Evolutionary conservation across 305 asterid genomes (phyloP).

Genomic region (Fraxinus latifolia): DNA sequence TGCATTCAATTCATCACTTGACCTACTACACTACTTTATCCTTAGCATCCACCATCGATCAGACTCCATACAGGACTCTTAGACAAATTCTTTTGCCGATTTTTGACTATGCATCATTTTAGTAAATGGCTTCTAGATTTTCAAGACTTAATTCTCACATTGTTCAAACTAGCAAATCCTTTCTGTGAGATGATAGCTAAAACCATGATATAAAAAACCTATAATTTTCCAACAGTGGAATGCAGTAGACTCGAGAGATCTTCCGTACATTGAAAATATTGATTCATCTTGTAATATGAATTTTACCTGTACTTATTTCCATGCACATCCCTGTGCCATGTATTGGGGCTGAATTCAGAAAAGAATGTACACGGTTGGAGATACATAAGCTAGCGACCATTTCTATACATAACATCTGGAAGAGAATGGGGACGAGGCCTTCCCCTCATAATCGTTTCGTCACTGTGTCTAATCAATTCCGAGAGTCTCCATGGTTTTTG

Average conservation of each 20-base stretch:
- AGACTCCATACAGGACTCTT: not conserved
- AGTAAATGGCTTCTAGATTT: not conserved
- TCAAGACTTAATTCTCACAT: not conserved
- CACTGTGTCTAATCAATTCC: conserved; percentile 87
- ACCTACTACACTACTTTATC: not conserved
- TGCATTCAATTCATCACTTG: not conserved
- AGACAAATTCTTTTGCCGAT: not conserved
- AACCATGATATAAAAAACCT: not conserved
- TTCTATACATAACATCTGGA: conserved; percentile 61
- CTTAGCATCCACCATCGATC: not conserved
- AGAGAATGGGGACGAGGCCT: conserved; percentile 84
- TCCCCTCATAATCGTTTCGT: conserved; percentile 85
- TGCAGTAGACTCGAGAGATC: not conserved
- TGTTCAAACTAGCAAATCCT: not conserved
- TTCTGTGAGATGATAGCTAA: not conserved
- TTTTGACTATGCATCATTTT: not conserved
- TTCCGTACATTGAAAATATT: not conserved
- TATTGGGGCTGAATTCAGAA: conserved; percentile 32
- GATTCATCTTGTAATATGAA: not conserved
- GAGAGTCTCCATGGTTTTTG: conserved; percentile 99
- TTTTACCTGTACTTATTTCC: conserved; percentile 29
- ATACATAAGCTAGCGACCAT: conserved; percentile 51
- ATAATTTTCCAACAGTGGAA: not conserved
- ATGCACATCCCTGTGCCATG: conserved; percentile 34
- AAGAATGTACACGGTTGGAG: conserved; percentile 34